phyloP scores from a whole-genome alignment of 2,329 filamentous ascomycete species.

The Phyllachora maydis region DNA sequence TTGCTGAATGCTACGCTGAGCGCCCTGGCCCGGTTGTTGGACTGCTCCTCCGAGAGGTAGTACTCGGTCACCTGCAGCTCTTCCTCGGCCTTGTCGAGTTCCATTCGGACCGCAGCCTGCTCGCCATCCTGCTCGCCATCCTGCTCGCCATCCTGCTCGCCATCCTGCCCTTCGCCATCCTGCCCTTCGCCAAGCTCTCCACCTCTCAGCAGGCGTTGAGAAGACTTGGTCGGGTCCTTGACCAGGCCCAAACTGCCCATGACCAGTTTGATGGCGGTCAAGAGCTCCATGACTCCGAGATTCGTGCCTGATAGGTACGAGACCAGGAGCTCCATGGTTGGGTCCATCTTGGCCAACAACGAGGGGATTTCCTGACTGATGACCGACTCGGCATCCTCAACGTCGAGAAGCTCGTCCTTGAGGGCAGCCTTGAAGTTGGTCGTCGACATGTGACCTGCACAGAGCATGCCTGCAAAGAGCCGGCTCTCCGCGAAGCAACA shows the following conservation, averaged over 20 bases:
- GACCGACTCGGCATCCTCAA: constrained; percentile 22
- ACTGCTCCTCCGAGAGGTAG: constrained; percentile 42
- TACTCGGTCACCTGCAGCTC: constrained; percentile 49
- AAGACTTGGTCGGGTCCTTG: constrained; percentile 18
- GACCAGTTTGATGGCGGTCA: constrained; percentile 42
- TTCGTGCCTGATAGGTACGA: constrained; percentile 44
- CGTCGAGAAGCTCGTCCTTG: constrained; percentile 20
- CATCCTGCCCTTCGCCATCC: constrained; percentile 8
- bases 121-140: too few relatives aligned
- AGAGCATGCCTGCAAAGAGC: constrained; percentile 34
- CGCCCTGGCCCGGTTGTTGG: constrained; percentile 38
- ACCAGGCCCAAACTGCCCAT: constrained; percentile 49
- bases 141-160: too few relatives aligned
- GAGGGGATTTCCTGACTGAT: constrained; percentile 39
- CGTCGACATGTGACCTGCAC: constrained; percentile 37
- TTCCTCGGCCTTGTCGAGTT: constrained; percentile 38
- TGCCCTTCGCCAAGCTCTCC: constrained; percentile 8
- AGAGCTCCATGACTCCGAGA: constrained; percentile 43
- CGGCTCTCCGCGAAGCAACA: constrained; percentile 28
- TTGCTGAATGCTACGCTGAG: constrained; percentile 50
- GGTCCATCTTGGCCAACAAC: constrained; percentile 43
- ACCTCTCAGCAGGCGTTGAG: too few relatives aligned
- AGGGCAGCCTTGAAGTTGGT: constrained; percentile 38
- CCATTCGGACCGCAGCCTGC: constrained; percentile 23
- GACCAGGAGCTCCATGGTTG: constrained; percentile 44